Conservation (phyloP, 2,329 filamentous ascomycete genomes). For the Aspergillus ustus region DNA sequence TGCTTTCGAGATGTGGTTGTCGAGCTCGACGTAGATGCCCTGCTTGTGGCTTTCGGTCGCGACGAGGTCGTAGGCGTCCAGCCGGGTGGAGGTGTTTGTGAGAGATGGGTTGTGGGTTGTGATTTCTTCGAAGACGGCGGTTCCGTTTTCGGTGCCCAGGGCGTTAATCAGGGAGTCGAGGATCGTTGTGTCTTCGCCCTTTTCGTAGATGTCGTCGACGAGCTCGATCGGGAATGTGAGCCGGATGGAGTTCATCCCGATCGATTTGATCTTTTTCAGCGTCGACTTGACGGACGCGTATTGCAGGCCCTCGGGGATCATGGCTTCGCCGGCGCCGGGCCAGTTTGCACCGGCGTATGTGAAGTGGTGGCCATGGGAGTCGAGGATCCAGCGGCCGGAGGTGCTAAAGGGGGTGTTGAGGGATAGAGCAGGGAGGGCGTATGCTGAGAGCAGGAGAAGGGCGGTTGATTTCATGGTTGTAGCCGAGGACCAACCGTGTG, state of each 20-base stretch:
- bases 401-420: slow-evolving; percentile 4
- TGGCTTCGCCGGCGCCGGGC: slow-evolving; percentile 37
- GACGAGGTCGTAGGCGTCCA: slow-evolving; percentile 63
- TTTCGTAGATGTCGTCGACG: slow-evolving; percentile 49
- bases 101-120: slow-evolving; percentile 42
- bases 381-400: slow-evolving; percentile 45
- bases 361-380: slow-evolving; percentile 32
- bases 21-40: slow-evolving; percentile 62
- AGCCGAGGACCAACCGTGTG: too few species aligned
- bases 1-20: slow-evolving; percentile 65
- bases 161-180: slow-evolving; percentile 46
- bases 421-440: neutral
- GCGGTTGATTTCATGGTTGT: neutral
- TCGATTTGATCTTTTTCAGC: slow-evolving; percentile 33
- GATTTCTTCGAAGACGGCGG: slow-evolving; percentile 44
- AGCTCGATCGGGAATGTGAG: slow-evolving; percentile 50
- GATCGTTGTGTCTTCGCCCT: slow-evolving; percentile 44
- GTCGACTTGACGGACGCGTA: slow-evolving; percentile 34
- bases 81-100: slow-evolving; percentile 43
- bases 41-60: slow-evolving; percentile 62
- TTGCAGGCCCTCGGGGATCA: slow-evolving; percentile 40
- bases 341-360: slow-evolving; percentile 40
- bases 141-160: slow-evolving; percentile 46
- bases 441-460: neutral
- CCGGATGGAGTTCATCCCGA: slow-evolving; percentile 39